phyloP scores from a whole-genome alignment of 2,329 filamentous ascomycete genomes.

The Fusarium albidum region DNA sequence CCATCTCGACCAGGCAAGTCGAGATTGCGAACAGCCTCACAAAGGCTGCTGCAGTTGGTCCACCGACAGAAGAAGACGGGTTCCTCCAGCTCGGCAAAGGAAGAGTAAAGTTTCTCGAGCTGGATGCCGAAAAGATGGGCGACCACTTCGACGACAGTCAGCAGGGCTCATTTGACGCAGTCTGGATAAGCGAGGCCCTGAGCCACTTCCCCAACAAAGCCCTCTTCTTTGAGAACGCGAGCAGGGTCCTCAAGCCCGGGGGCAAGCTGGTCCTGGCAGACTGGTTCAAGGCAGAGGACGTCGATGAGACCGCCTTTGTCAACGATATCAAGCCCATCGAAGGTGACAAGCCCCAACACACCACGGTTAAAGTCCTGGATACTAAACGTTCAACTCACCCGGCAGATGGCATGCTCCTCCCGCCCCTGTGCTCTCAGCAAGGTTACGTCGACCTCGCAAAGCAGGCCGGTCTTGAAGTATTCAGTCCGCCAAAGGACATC shows the following conservation, averaged over 20 bases:
- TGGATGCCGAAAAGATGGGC: constrained; percentile 69
- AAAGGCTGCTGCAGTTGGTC: too few relatives aligned
- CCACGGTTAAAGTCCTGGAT: not conserved
- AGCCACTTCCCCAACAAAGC: constrained; percentile 68
- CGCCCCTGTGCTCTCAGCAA: constrained; percentile 61
- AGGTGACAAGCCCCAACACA: constrained; percentile 44
- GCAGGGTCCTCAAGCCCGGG: constrained; percentile 55
- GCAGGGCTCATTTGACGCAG: constrained; percentile 57
- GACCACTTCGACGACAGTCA: constrained; percentile 56
- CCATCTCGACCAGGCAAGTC: constrained; percentile 67
- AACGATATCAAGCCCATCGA: constrained; percentile 67
- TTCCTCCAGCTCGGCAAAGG: constrained; percentile 54
- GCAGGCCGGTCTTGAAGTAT: constrained; percentile 55
- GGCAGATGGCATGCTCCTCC: constrained; percentile 67
- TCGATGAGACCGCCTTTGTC: constrained; percentile 54
- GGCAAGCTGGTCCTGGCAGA: constrained; percentile 66
- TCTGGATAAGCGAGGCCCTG: constrained; percentile 70
- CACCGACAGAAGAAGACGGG: constrained; percentile 39
- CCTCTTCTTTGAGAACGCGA: constrained; percentile 64
- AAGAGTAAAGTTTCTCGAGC: constrained; percentile 62
- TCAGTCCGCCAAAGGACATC: constrained; percentile 61
- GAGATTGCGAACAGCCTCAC: constrained; percentile 64
- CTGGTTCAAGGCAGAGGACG: constrained; percentile 65
- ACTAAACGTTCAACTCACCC: not conserved
- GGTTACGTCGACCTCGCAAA: constrained; percentile 61